Percentiles rank a stretch among this genome's conserved stretches.
Evolutionary conservation across 176 grass and related monocot species (phyloP).

Genomic region (Metroxylon sagu): DNA sequence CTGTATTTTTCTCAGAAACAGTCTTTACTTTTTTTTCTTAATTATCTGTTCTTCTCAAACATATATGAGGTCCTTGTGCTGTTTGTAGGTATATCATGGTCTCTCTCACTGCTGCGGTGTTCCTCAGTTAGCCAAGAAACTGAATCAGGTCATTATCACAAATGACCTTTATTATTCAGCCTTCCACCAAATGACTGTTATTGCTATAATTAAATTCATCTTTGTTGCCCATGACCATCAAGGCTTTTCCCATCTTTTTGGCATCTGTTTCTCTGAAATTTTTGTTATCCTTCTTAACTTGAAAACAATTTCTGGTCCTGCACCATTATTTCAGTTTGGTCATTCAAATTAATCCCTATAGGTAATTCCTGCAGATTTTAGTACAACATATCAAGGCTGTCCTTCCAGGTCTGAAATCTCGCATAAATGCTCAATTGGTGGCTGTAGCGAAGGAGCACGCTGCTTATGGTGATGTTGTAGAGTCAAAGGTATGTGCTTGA

Average conservation of each 20-base stretch:
- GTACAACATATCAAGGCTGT: constrained; percentile 89
- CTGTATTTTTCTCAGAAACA: constrained; percentile 42
- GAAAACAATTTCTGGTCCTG: no score
- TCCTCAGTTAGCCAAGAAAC: constrained; percentile 91
- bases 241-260: no score
- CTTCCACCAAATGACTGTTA: no score
- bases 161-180: no score
- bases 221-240: no score
- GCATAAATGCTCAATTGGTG: constrained; percentile 82
- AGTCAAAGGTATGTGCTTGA: constrained; percentile 60
- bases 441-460: constrained; percentile 81
- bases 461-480: constrained; percentile 80
- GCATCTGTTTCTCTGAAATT: no score
- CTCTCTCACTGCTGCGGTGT: constrained; percentile 88
- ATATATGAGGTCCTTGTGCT: background rate
- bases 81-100: constrained; percentile 79
- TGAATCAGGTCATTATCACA: constrained; percentile 56
- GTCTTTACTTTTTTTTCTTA: background rate
- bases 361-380: constrained; percentile 61
- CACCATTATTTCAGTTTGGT: no score
- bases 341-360: no score
- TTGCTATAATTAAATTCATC: no score
- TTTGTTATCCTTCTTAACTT: no score
- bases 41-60: background rate
- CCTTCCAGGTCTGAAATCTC: constrained; percentile 83